Percentiles rank a stretch among this genome's conserved stretches.
Conservation (phyloP, 2,329 filamentous ascomycete species). For the Fusarium fracticaudum region DNA sequence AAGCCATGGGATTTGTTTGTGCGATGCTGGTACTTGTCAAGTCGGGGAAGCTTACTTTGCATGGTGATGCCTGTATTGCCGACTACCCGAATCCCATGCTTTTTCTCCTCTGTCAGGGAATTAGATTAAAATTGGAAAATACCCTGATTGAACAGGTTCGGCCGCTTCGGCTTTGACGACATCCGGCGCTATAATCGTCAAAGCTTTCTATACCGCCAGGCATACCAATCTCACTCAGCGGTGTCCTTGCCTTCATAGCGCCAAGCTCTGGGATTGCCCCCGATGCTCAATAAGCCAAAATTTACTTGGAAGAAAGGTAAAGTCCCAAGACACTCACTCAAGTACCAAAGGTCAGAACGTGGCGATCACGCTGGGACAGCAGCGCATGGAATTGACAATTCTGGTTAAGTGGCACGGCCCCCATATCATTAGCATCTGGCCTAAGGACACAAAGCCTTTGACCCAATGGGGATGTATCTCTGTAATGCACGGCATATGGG, state of each 20-base stretch:
- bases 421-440: neutral
- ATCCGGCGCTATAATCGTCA: neutral
- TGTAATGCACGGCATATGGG: neutral
- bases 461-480: neutral
- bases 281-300: neutral
- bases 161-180: neutral
- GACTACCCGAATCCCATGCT: neutral
- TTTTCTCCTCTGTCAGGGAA: neutral
- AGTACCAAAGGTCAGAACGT: neutral
- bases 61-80: neutral
- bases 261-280: neutral
- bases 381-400: neutral
- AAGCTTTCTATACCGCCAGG: neutral
- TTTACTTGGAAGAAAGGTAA: fast-evolving
- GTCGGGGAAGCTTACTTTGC: neutral
- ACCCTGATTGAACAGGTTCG: neutral
- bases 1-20: neutral
- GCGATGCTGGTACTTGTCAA: neutral
- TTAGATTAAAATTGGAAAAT: too few relatives aligned
- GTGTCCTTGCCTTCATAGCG: neutral
- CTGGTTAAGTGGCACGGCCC: neutral
- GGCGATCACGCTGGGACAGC: too few relatives aligned
- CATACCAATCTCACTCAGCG: conserved; percentile 20
- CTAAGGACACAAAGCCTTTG: neutral
- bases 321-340: neutral